These are phyloP conservation scores for Colletotrichum destructivum DNA, from an alignment of 2,329 filamentous ascomycete species.

Conservation along the genomic window DNA sequence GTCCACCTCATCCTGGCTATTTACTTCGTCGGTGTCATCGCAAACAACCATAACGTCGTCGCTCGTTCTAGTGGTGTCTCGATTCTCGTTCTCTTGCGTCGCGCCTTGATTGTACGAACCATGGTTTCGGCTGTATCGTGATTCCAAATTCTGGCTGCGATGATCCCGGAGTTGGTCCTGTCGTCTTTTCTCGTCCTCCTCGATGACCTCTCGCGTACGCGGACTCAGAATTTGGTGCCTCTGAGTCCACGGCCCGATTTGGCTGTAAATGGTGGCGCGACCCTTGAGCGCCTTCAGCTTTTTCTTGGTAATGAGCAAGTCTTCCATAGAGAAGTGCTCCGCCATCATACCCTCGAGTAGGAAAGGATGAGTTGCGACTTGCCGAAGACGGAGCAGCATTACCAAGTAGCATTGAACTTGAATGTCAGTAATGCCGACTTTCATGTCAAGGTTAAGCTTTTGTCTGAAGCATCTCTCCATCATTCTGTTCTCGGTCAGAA, in stretches of 20 bases:
- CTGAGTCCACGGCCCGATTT: constrained; percentile 27
- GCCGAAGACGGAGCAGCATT: constrained; percentile 38
- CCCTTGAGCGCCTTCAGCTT: not conserved
- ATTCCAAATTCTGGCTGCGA: not conserved
- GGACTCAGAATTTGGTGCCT: not conserved
- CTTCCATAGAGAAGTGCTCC: not conserved
- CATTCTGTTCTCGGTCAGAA: too few relatives aligned
- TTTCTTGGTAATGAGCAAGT: not conserved
- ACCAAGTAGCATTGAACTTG: constrained; percentile 1
- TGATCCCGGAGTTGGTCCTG: not conserved
- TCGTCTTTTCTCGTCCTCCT: not conserved
- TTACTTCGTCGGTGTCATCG: constrained; percentile 5
- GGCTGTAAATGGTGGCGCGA: not conserved
- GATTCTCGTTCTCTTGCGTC: too few relatives aligned
- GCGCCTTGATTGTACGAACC: too few relatives aligned
- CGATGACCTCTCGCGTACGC: not conserved
- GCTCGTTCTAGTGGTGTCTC: too few relatives aligned
- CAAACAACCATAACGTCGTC: too few relatives aligned
- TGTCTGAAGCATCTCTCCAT: constrained; percentile 20
- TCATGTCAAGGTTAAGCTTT: not conserved
- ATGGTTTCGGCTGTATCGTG: not conserved
- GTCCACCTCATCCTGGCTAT: constrained; percentile 12
- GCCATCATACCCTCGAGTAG: constrained; percentile 46
- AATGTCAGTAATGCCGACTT: not conserved
- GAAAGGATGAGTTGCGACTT: constrained; percentile 49